phyloP scores from a whole-genome alignment of 2,329 filamentous ascomycete genomes.

The Penicillium sp. region DNA sequence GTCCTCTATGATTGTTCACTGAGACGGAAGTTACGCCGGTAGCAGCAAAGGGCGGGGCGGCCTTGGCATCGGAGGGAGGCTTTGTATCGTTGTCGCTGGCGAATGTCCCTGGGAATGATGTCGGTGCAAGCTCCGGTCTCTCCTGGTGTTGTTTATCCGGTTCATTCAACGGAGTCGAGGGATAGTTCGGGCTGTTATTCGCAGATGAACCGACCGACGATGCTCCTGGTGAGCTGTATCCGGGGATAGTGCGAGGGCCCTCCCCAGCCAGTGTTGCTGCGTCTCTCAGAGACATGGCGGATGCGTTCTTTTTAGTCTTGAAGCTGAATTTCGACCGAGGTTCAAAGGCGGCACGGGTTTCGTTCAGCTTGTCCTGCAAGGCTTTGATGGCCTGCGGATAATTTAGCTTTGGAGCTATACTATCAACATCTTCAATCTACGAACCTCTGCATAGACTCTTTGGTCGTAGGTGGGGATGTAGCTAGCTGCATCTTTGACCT shows the following conservation, averaged over 20 bases:
- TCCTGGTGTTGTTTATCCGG: slow-evolving; percentile 32
- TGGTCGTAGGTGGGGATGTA: slow-evolving; percentile 87
- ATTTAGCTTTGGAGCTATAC: not conserved
- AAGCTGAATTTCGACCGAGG: slow-evolving; percentile 82
- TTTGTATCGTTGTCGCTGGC: slow-evolving; percentile 22
- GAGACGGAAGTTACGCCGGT: slow-evolving; percentile 51
- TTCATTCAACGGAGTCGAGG: slow-evolving; percentile 36
- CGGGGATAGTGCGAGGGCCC: slow-evolving; percentile 43
- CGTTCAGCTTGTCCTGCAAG: slow-evolving; percentile 71
- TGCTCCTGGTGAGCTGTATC: slow-evolving; percentile 39
- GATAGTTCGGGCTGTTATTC: slow-evolving; percentile 33
- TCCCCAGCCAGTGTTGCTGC: slow-evolving; percentile 53
- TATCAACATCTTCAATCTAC: not conserved
- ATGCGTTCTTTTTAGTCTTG: slow-evolving; percentile 57
- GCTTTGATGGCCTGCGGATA: slow-evolving; percentile 65
- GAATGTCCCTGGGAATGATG: slow-evolving; percentile 29
- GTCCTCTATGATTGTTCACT: slow-evolving; percentile 62
- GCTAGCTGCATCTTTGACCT: slow-evolving; percentile 76
- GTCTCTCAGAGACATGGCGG: slow-evolving; percentile 54
- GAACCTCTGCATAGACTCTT: slow-evolving; percentile 73
- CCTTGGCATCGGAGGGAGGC: slow-evolving; percentile 16
- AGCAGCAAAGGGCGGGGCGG: slow-evolving; percentile 55
- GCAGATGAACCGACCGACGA: slow-evolving; percentile 42
- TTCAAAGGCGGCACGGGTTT: slow-evolving; percentile 61
- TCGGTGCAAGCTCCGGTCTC: slow-evolving; percentile 35